Base-by-base conservation (phyloP, 768 basidiomycete species). In the Psilocybe tampanensis region DNA sequence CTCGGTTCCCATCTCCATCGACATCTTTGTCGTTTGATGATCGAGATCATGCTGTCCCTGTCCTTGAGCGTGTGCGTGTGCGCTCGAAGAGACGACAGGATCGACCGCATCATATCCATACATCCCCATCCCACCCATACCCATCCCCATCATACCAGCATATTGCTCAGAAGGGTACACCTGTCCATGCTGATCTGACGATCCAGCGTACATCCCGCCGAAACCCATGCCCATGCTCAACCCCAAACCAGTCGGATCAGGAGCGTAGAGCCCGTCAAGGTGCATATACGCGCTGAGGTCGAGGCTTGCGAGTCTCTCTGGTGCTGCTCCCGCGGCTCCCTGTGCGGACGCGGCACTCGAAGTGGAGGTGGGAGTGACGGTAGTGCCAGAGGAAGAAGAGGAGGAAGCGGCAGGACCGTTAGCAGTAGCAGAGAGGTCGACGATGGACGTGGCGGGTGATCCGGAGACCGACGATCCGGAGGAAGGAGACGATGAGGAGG, bases 241-340 rank as follows among this genome's bases (percentile, higher is more conserved):
- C 4, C 15, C 36, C 9, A 4, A 5, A 13, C 36, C 12, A 13
- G n/a, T 15, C 36, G 36, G n/a, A 39, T 39, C 36, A n/a, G 36
- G 36, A 39, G 36, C 21, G 44, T 44, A 44, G 3, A 44, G 6
- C 43, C 44, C 44, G 23, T 45, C 44, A 12, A 45, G 22, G 44
- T 45, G 44, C 44, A 45, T 45, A 23, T 45, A 45, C 23, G 44
- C 44, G 44, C 44, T 45, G 22, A 45, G 23, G 44, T 45, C 44
- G 23, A 45, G 44, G 23, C 44, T 45, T 6, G 7, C 22, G 19
- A 45, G 19, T 8, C 44, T 3, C 4, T 11, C 44, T 9, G 22
- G 6, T 17, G 2, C 23, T 23, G 1, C 15, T 8, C 22, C 15
- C 22, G 13, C 23, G 8, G 13, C 13, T 23, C 23, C 6, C 44